Conservation (phyloP, 139 green algal genomes). For the Coelastrella sp. region DNA sequence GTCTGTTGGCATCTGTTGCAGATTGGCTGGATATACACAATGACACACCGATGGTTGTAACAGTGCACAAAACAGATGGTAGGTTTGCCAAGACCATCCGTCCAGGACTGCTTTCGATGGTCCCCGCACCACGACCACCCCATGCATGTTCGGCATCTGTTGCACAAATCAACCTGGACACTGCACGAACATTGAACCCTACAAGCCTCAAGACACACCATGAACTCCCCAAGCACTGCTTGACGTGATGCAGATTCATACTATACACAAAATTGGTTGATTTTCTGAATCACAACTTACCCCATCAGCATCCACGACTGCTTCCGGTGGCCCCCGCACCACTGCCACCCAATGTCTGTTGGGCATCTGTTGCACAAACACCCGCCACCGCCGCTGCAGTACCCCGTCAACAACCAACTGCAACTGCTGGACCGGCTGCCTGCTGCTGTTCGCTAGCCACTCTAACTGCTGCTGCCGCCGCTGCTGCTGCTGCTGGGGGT, state of each 20-base stretch:
- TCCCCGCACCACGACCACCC: neutral
- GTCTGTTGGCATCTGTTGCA: too few relatives aligned
- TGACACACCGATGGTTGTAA: neutral
- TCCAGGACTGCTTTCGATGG: neutral
- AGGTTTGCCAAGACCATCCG: neutral
- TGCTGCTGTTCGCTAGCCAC: neutral
- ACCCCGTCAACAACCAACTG: slow-evolving; percentile 46
- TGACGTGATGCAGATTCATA: too few relatives aligned
- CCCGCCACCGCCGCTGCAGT: slow-evolving; percentile 56
- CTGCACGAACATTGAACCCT: too few relatives aligned
- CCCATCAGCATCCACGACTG: slow-evolving; percentile 70
- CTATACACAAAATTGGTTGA: neutral
- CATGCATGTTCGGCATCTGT: slow-evolving; percentile 69
- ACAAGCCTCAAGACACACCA: too few relatives aligned
- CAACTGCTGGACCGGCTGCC: slow-evolving; percentile 41
- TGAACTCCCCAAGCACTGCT: too few relatives aligned
- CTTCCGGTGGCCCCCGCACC: slow-evolving; percentile 61
- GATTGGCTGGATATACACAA: too few relatives aligned
- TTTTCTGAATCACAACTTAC: slow-evolving; percentile 35
- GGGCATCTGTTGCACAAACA: slow-evolving; percentile 69
- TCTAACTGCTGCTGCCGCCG: neutral
- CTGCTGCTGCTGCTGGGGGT: slow-evolving; percentile 8
- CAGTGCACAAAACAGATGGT: neutral
- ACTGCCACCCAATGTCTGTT: slow-evolving; percentile 76
- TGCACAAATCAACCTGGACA: slow-evolving; percentile 52